Evolutionary conservation across 2,329 filamentous ascomycete genomes (phyloP).

Genomic region (Coniella lustricola): DNA sequence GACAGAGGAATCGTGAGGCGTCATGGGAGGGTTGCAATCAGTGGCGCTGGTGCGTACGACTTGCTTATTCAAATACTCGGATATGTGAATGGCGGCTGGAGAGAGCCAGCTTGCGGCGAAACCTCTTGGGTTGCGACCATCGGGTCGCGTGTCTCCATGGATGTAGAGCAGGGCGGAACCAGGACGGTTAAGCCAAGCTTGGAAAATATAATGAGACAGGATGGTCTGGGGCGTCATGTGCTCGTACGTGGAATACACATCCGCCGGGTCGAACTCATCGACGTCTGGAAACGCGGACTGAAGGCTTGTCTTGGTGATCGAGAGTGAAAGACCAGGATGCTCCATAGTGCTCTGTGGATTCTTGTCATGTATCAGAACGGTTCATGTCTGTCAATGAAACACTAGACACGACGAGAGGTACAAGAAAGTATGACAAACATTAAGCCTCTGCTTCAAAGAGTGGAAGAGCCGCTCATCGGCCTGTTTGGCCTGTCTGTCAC

Average conservation of each 20-base stretch:
- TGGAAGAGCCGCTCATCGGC: not conserved
- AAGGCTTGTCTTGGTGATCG: not conserved
- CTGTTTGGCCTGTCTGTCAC: not conserved
- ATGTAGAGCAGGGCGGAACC: not conserved
- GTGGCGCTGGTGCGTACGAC: too few species aligned
- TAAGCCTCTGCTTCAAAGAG: not conserved
- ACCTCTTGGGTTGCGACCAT: not conserved
- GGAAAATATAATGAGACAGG: not conserved
- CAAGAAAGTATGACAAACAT: not conserved
- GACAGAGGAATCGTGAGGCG: too few species aligned
- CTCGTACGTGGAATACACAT: not conserved
- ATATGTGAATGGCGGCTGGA: constrained; percentile 1
- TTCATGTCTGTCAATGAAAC: too few species aligned
- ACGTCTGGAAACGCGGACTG: not conserved
- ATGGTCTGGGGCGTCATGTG: not conserved
- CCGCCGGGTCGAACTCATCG: not conserved
- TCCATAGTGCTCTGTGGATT: not conserved
- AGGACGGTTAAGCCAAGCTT: not conserved
- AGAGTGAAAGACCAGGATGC: not conserved
- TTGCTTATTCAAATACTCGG: not conserved
- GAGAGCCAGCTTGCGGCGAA: not conserved
- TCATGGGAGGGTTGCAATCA: too few species aligned
- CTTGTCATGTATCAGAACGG: too few species aligned
- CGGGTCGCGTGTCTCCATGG: not conserved
- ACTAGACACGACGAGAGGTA: not conserved